A percentile compares a stretch with the other conserved stretches of the same genome.
Evolutionary conservation across 495 filamentous ascomycete genomes (phyloP).

Genomic region (Lasiosphaeriaceae sp.): DNA sequence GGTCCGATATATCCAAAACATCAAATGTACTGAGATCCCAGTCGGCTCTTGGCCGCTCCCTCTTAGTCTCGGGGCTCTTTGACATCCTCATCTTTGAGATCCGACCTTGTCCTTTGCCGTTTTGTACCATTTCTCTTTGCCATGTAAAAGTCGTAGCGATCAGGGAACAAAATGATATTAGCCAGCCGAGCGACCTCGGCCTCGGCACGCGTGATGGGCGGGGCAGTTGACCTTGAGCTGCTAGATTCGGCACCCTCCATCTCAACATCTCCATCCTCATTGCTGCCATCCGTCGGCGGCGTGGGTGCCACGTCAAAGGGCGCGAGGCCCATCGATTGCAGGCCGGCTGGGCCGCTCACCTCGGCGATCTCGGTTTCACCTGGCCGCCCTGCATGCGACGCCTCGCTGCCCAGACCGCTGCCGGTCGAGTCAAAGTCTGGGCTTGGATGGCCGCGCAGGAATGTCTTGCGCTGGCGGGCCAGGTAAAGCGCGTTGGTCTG

Average conservation of each 20-base stretch:
- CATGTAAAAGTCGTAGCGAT: conserved; percentile 50
- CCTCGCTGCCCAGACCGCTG: conserved; percentile 43
- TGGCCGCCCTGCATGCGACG: conserved; percentile 38
- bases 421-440: conserved; percentile 66
- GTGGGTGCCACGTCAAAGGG: conserved; percentile 39
- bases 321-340: conserved; percentile 47
- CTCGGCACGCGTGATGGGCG: conserved; percentile 33
- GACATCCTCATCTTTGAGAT: not conserved
- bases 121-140: conserved; percentile 28
- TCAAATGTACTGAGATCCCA: no score
- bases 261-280: conserved; percentile 20
- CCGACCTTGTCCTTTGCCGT: conserved; percentile 1
- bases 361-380: conserved; percentile 45
- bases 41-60: not conserved
- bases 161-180: conserved; percentile 49
- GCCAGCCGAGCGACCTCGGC: conserved; percentile 46
- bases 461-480: conserved; percentile 69
- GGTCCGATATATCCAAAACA: no score
- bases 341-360: conserved; percentile 40
- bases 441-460: conserved; percentile 58
- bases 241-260: conserved; percentile 17
- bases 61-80: not conserved
- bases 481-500: conserved; percentile 74
- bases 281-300: conserved; percentile 14
- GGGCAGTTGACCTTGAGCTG: not conserved